Evolutionary conservation across 2,329 filamentous ascomycete genomes (phyloP).

Genomic region (Exophiala viscosa): DNA sequence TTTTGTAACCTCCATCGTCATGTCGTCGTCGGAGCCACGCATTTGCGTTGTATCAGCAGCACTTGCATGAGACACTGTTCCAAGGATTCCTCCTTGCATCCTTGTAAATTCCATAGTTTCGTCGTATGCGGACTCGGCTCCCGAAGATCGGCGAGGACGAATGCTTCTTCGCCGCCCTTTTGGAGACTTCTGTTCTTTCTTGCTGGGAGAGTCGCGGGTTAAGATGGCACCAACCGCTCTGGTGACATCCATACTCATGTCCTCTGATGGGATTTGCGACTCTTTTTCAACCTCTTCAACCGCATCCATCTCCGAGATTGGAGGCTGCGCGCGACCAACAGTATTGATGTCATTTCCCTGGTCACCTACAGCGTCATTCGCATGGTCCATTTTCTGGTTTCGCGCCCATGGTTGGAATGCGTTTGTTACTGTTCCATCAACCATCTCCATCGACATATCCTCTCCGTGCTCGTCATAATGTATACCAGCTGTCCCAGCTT

Average conservation of each 20-base stretch:
- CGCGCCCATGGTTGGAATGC: conserved; percentile 48
- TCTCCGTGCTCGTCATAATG: conserved; percentile 59
- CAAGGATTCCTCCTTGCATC: conserved; percentile 50
- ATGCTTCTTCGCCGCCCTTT: conserved; percentile 33
- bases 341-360: conserved; percentile 45
- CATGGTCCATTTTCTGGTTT: conserved; percentile 29
- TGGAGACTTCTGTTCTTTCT: conserved; percentile 33
- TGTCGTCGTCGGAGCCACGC: conserved; percentile 45
- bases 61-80: conserved; percentile 21
- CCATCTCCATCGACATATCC: conserved; percentile 78
- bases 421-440: conserved; percentile 54
- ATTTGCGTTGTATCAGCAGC: conserved; percentile 34
- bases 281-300: conserved; percentile 37
- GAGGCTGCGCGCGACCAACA: conserved; percentile 34
- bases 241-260: conserved; percentile 94
- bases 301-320: conserved; percentile 17
- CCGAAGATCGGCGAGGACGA: conserved; percentile 35
- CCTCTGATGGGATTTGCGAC: conserved; percentile 54
- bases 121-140: conserved; percentile 39
- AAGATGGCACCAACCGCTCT: conserved; percentile 77
- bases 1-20: conserved; percentile 47
- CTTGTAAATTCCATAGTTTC: conserved; percentile 56
- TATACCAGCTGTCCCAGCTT: conserved; percentile 69
- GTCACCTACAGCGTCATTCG: conserved; percentile 38
- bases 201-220: conserved; percentile 23